Evolutionary conservation across 768 basidiomycete species (phyloP).

Genomic region (Dioszegia crocea): DNA sequence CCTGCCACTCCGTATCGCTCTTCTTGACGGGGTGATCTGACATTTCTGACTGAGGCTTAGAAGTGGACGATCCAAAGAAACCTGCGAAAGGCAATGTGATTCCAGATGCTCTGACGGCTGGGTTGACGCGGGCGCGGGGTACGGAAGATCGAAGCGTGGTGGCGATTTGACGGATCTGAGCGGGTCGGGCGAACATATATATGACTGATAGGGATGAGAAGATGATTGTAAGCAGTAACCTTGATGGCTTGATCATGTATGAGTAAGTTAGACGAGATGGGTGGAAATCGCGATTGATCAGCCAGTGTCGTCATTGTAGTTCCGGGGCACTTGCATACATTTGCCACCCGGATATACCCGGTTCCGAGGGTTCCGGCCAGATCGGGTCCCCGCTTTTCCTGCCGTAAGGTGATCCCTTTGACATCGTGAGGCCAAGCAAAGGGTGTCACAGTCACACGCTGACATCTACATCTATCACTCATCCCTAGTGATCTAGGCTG

Average conservation of each 20-base stretch:
- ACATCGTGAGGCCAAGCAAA: too few relatives aligned
- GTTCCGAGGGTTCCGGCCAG: neutral
- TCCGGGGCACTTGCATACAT: neutral
- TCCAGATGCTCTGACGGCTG: constrained; percentile 20
- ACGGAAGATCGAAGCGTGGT: constrained; percentile 12
- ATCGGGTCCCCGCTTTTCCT: too few relatives aligned
- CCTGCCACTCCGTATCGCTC: constrained; percentile 77
- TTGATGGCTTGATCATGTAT: neutral
- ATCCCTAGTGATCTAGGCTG: neutral
- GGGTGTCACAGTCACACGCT: too few relatives aligned
- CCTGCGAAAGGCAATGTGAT: constrained; percentile 30
- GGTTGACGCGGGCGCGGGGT: neutral
- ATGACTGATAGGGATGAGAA: constrained; percentile 8
- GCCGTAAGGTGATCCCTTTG: too few relatives aligned
- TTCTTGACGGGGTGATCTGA: constrained; percentile 50
- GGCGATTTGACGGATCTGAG: constrained; percentile 14
- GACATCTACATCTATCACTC: too few relatives aligned
- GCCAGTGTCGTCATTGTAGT: neutral
- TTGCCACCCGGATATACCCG: neutral
- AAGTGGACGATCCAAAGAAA: constrained; percentile 18
- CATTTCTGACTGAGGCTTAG: neutral
- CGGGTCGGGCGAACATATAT: constrained; percentile 24
- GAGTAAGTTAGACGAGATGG: neutral
- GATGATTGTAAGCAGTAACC: neutral
- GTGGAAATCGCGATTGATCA: neutral